phyloP scores from a whole-genome alignment of 768 basidiomycete species.

The Rubroboletus pulcherrimus region DNA sequence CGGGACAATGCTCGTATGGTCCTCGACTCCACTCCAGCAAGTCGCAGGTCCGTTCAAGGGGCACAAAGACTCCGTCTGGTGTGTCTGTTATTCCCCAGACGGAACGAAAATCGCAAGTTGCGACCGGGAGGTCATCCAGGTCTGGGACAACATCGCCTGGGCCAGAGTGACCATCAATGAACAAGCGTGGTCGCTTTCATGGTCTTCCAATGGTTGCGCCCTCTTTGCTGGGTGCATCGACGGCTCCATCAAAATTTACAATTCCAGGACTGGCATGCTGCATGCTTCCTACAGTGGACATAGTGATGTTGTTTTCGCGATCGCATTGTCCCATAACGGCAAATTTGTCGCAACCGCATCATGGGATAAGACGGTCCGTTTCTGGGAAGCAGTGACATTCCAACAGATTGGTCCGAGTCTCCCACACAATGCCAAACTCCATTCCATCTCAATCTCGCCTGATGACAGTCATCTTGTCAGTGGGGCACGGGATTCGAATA shows the following conservation, averaged over 20 bases:
- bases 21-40: conserved; percentile 1
- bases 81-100: conserved; percentile 18
- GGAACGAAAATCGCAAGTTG: conserved; percentile 19
- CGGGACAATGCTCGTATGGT: conserved; percentile 19
- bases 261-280: conserved; percentile 3
- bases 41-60: conserved; percentile 7
- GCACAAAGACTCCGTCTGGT: conserved; percentile 15
- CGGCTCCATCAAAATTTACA: conserved; percentile 14
- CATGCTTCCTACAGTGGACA: conserved; percentile 10
- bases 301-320: conserved; percentile 16
- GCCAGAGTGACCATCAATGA: neutral
- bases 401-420: conserved; percentile 18
- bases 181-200: conserved; percentile 21
- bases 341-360: conserved; percentile 28
- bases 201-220: conserved; percentile 13
- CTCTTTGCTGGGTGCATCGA: conserved; percentile 18
- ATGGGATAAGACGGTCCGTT: conserved; percentile 25
- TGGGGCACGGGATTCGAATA: conserved; percentile 12
- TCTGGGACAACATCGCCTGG: conserved; percentile 15
- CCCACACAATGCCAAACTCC: conserved; percentile 6
- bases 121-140: conserved; percentile 14
- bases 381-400: conserved; percentile 24
- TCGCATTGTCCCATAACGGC: conserved; percentile 16
- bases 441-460: conserved; percentile 17
- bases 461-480: conserved; percentile 13